A percentile compares a stretch with the other conserved stretches of the same genome.
Conservation (phyloP, 352 stramenopile species). For the Aphanomyces stellatus region DNA sequence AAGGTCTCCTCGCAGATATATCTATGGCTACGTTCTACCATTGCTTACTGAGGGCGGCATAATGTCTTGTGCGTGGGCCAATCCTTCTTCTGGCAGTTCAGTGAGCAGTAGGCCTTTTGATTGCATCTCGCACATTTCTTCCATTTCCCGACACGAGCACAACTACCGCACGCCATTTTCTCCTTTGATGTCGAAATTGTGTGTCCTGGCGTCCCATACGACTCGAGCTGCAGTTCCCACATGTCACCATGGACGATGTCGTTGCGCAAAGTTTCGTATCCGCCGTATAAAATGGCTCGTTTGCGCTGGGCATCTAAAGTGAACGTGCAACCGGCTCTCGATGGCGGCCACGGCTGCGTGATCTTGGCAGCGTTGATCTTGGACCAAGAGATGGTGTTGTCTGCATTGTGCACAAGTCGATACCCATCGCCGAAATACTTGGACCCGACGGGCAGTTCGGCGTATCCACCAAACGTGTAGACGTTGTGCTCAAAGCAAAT, state of each 20-base stretch:
- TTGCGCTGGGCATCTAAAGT: constrained; percentile 3
- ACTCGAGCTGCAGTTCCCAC: constrained; percentile 9
- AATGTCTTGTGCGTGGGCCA: constrained; percentile 20
- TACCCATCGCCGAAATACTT: constrained; percentile 19
- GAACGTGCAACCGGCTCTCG: neutral
- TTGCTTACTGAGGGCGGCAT: too few species aligned
- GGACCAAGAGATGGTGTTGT: constrained; percentile 14
- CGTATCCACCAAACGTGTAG: constrained; percentile 20
- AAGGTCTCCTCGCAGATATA: too few species aligned
- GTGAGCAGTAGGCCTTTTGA: constrained; percentile 16
- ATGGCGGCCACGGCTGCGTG: constrained; percentile 1
- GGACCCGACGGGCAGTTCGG: constrained; percentile 10
- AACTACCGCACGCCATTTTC: constrained; percentile 1
- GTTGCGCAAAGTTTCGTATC: constrained; percentile 18
- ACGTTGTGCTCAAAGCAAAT: neutral
- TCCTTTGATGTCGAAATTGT: neutral
- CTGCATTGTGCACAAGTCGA: constrained; percentile 1
- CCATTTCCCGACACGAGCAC: constrained; percentile 14
- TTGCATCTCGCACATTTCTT: constrained; percentile 23
- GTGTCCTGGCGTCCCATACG: neutral
- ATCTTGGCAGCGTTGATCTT: constrained; percentile 4
- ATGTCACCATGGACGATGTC: constrained; percentile 18
- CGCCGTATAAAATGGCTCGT: constrained; percentile 10
- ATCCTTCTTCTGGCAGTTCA: constrained; percentile 16
- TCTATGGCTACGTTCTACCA: too few species aligned